These are phyloP conservation scores for Boletus bicolor DNA, from an alignment of 768 basidiomycete species.

Conservation along the genomic window DNA sequence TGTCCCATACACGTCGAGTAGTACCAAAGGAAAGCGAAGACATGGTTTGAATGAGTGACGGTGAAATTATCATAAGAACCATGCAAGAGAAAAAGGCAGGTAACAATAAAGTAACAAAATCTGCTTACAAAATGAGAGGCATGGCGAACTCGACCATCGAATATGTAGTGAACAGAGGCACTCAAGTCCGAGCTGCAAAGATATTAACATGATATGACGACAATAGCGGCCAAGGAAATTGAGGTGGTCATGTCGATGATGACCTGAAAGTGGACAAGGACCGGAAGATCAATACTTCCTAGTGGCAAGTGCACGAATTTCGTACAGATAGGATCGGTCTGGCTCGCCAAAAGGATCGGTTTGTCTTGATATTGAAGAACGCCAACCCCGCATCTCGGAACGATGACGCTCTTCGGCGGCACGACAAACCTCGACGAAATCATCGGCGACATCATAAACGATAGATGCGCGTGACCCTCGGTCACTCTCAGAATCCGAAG, in stretches of 20 bases:
- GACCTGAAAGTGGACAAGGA: neutral
- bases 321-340: conserved; percentile 67
- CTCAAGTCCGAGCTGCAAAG: conserved; percentile 18
- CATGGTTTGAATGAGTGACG: conserved; percentile 18
- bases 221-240: neutral
- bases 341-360: conserved; percentile 33
- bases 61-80: conserved; percentile 27
- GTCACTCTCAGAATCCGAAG: conserved; percentile 70
- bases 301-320: conserved; percentile 84
- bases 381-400: conserved; percentile 83
- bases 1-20: conserved; percentile 38
- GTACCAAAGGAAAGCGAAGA: conserved; percentile 17
- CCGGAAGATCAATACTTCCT: conserved; percentile 59
- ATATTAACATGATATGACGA: conserved; percentile 18
- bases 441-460: conserved; percentile 73
- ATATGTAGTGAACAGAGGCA: conserved; percentile 19
- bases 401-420: conserved; percentile 81
- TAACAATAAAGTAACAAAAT: conserved; percentile 27
- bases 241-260: conserved; percentile 1
- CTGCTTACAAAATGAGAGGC: conserved; percentile 29
- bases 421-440: conserved; percentile 68
- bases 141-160: conserved; percentile 18
- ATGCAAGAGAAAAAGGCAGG: conserved; percentile 27
- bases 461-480: conserved; percentile 79
- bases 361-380: conserved; percentile 25